Conservation (phyloP, 257 asterid genomes). For the Sherardia arvensis region DNA sequence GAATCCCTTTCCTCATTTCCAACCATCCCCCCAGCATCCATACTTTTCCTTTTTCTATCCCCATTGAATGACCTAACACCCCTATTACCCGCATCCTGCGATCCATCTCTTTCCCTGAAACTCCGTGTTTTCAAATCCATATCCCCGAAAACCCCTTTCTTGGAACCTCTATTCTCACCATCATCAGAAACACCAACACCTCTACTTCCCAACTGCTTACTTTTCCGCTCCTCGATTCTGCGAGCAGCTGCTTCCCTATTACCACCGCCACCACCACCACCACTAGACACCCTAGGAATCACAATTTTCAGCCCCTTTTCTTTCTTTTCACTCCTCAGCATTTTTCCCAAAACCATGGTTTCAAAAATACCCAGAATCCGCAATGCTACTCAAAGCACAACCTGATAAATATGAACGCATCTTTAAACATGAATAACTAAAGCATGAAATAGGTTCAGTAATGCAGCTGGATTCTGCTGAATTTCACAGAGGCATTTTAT, state of each 20-base stretch:
- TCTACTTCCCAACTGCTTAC: slow-evolving; percentile 17
- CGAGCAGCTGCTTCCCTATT: neutral
- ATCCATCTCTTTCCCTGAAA: neutral
- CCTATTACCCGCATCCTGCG: slow-evolving; percentile 10
- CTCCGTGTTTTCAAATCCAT: slow-evolving; percentile 17
- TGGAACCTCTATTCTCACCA: slow-evolving; percentile 12
- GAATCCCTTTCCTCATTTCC: slow-evolving; percentile 12
- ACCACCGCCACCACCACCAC: neutral
- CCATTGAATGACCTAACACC: slow-evolving; percentile 22
- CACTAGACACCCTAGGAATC: neutral
- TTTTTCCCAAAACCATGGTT: slow-evolving; percentile 13
- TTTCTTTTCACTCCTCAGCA: slow-evolving; percentile 3
- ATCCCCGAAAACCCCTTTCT: slow-evolving; percentile 9
- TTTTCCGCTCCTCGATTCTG: slow-evolving; percentile 9
- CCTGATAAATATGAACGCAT: slow-evolving; percentile 2
- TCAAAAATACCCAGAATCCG: slow-evolving; percentile 1
- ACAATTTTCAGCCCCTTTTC: slow-evolving; percentile 7
- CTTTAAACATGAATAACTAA: neutral
- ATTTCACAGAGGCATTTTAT: neutral
- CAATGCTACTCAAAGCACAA: neutral
- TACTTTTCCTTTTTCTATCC: slow-evolving; percentile 49
- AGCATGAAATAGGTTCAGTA: neutral
- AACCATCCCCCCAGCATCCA: slow-evolving; percentile 22
- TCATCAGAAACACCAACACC: slow-evolving; percentile 14
- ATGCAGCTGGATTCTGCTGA: too few relatives aligned